Evolutionary conservation across 2,329 filamentous ascomycete genomes (phyloP), one percentile per base, ranked within the genome.

Genomic region (Colletotrichum endophyticum): DNA sequence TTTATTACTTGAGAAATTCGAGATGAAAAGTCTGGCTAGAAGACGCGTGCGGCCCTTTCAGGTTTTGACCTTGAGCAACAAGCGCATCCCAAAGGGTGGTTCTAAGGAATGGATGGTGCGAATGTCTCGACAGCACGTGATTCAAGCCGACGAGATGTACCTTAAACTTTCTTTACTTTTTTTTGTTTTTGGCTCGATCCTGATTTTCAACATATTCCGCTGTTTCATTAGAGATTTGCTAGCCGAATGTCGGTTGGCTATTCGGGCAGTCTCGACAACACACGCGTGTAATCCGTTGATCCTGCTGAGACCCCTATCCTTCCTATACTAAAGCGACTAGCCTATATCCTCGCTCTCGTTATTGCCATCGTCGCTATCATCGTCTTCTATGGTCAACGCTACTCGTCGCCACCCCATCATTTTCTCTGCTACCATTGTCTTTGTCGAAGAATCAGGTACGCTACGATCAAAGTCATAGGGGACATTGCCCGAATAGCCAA

Each of bases 101-200:
- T 53, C 44, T 22, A 4, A 53, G n/a, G 12, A 22, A 22, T 49
- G 19, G 0, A 0, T 49, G 5, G 36, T 44, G 16, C 36, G 36
- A 19, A 44, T 19, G 5, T 2, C 36, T 44, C 8, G 16, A 44
- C 36, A 44, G 16, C 36, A 44, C 36, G 36, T 44, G 36, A 6
- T 44, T 44, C 44, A 53, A 53, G 44, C n/a, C 6, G 44, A 22
- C 0, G n/a, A 22, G 0, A 7, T 22, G 44, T 22, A 53, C 11
- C 1, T 12, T 0, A 2, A n/a, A 49, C 3, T 4, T 53, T 39
- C 1, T 0, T 8, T 22, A 2, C 4, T 2, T 22, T 53, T 53
- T 32, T 30, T 30, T 30, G 3, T 30, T 30, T 30, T 30, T 30
- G 28, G n/a, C 44, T 53, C 44, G 3, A 53, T 22, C 3, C 44